Percentiles rank a stretch among this genome's conserved stretches.
phyloP scores from a whole-genome alignment of 2,329 filamentous ascomycete genomes.

The Magnaporthales sp. region DNA sequence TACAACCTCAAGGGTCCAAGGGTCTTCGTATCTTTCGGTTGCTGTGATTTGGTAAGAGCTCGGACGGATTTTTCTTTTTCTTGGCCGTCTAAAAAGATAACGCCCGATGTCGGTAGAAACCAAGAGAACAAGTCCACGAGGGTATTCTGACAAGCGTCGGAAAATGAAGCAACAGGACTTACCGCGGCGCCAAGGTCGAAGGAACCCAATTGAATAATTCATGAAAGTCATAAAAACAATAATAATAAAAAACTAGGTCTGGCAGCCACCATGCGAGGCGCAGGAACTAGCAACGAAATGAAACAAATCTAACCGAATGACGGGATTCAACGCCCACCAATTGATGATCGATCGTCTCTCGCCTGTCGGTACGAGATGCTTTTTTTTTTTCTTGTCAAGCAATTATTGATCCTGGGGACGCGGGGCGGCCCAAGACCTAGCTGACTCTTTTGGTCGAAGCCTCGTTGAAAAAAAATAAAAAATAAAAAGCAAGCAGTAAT shows the following conservation, averaged over 20 bases:
- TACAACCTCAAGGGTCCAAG: not conserved
- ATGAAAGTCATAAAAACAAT: too few relatives aligned
- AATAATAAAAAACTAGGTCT: too few relatives aligned
- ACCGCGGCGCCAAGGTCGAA: not conserved
- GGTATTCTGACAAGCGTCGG: not conserved
- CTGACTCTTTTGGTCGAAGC: too few relatives aligned
- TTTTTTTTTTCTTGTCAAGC: not conserved
- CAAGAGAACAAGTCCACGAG: not conserved
- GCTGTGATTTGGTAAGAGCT: not conserved
- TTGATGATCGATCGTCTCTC: not conserved
- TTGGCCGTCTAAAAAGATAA: not conserved
- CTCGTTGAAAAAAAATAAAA: too few relatives aligned
- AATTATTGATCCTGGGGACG: not conserved
- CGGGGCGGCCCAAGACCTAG: too few relatives aligned
- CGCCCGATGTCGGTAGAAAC: not conserved
- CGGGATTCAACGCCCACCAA: not conserved
- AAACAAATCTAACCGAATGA: not conserved
- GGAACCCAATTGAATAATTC: too few relatives aligned
- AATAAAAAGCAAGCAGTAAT: too few relatives aligned
- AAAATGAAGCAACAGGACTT: not conserved
- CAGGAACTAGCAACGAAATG: not conserved
- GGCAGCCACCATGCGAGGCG: not conserved
- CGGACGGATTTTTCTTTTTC: not conserved
- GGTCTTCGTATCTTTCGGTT: not conserved
- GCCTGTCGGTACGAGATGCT: not conserved